Conservation (phyloP, 768 basidiomycete genomes). For the Paxillus involutus region DNA sequence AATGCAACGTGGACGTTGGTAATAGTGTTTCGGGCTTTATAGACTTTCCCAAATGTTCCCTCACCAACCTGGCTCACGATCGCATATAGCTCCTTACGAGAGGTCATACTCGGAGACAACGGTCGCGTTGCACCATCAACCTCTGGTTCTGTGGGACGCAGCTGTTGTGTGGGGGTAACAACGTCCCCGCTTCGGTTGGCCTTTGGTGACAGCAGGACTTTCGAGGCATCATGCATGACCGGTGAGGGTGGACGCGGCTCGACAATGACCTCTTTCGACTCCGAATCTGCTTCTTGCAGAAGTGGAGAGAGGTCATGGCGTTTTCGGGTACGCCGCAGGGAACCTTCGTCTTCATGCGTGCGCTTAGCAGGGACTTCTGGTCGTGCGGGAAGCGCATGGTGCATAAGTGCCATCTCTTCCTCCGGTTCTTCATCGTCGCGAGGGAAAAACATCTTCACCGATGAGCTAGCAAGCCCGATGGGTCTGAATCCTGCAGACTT, state of each 20-base stretch:
- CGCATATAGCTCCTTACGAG: constrained; percentile 66
- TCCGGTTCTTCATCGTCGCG: constrained; percentile 67
- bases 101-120: constrained; percentile 25
- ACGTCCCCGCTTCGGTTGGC: constrained; percentile 19
- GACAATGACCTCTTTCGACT: constrained; percentile 5
- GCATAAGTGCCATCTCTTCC: constrained; percentile 22
- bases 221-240: constrained; percentile 17
- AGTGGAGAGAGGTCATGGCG: background rate
- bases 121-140: constrained; percentile 26
- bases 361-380: constrained; percentile 30
- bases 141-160: constrained; percentile 22
- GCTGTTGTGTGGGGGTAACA: constrained; percentile 17
- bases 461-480: constrained; percentile 51
- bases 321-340: constrained; percentile 5
- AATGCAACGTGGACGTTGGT: constrained; percentile 82
- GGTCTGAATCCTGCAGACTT: constrained; percentile 66
- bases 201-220: constrained; percentile 23
- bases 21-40: constrained; percentile 87
- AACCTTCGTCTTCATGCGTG: constrained; percentile 22
- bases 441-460: constrained; percentile 80
- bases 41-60: constrained; percentile 97
- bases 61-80: constrained; percentile 95
- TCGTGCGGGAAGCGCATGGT: constrained; percentile 14
- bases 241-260: constrained; percentile 20
- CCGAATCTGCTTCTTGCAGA: constrained; percentile 10